A percentile compares a stretch with the other conserved stretches of the same genome.
Conservation (phyloP, 176 grass and related monocot genomes). For the Pharus latifolius region DNA sequence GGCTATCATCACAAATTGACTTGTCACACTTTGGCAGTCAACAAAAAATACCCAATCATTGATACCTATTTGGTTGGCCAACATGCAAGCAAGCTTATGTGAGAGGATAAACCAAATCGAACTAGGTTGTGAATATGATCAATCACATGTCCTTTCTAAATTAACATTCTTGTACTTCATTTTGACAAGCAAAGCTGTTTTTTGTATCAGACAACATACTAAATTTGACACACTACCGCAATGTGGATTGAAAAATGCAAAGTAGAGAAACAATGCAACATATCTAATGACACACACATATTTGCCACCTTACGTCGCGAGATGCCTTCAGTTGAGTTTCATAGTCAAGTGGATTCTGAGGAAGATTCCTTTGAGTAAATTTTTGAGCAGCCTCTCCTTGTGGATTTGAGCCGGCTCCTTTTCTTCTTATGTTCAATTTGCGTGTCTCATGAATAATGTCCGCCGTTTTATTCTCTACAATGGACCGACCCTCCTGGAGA, state of each 20-base stretch:
- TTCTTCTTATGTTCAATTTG: conserved; percentile 81
- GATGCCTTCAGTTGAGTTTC: conserved; percentile 99
- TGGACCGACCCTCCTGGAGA: conserved; percentile 81
- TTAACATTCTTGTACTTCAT: not conserved
- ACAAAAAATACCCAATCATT: no score
- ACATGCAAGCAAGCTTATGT: no score
- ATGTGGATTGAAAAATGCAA: not conserved
- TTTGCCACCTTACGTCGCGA: conserved; percentile 99
- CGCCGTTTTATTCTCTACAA: conserved; percentile 86
- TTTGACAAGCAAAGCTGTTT: not conserved
- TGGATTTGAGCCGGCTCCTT: conserved; percentile 39
- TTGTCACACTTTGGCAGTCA: no score
- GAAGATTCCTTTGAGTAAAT: conserved; percentile 44
- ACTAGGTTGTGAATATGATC: conserved; percentile 1
- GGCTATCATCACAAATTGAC: no score
- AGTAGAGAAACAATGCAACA: conserved; percentile 14
- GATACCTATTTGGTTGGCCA: no score
- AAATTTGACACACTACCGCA: not conserved
- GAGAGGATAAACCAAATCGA: no score
- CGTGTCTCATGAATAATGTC: conserved; percentile 90
- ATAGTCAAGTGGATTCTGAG: conserved; percentile 70
- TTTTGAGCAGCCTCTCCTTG: conserved; percentile 47
- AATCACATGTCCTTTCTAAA: not conserved
- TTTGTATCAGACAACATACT: not conserved
- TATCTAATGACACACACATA: conserved; percentile 51